Conservation (phyloP, 371 early-diverging fungal genomes). For the Rhizopus microsporus region DNA sequence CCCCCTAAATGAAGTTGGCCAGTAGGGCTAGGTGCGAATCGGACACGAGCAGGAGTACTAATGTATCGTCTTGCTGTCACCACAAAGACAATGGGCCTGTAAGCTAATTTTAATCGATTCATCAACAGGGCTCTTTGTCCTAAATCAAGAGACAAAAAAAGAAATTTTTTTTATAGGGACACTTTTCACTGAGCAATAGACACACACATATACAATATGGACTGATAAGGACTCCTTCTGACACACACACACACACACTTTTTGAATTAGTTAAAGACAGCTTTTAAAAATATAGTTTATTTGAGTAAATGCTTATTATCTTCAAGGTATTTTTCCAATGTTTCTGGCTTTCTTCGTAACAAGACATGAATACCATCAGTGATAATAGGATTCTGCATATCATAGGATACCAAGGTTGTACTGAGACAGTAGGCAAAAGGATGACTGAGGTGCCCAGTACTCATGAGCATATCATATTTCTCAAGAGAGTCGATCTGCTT, state of each 20-base stretch:
- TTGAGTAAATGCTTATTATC: conserved; percentile 1
- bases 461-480: conserved; percentile 16
- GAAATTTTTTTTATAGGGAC: too few species aligned
- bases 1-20: conserved; percentile 94
- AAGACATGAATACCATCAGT: conserved; percentile 8
- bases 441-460: conserved; percentile 1
- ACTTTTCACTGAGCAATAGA: too few species aligned
- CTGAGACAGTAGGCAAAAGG: conserved; percentile 5
- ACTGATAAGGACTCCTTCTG: too few species aligned
- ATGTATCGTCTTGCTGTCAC: too few species aligned
- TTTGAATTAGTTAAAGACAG: too few species aligned
- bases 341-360: conserved; percentile 18
- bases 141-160: too few species aligned
- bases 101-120: too few species aligned
- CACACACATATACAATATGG: too few species aligned
- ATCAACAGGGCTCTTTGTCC: too few species aligned
- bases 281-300: too few species aligned
- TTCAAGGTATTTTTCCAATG: conserved; percentile 16
- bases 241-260: too few species aligned
- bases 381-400: background rate
- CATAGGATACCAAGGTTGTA: background rate
- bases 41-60: conserved; percentile 60
- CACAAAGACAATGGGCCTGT: too few species aligned
- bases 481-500: conserved; percentile 7
- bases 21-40: conserved; percentile 96